Base-by-base conservation (phyloP, 305 asterid genomes). In the Plantago lanceolata region DNA sequence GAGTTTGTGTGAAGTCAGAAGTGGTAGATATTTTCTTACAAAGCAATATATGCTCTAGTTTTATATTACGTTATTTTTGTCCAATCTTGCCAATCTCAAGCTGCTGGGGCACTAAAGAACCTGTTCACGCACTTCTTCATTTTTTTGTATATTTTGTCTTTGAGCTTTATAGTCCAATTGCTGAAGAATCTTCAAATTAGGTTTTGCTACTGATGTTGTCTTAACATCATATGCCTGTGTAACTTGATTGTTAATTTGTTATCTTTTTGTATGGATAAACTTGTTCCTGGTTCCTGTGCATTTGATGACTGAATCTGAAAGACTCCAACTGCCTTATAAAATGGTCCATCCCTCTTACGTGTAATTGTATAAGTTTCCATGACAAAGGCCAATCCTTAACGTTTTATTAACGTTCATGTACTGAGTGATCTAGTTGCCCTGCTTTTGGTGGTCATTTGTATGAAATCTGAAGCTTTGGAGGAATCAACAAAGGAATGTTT, bases 401-500 rank as follows among this genome's bases (percentile, higher is more conserved):
- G 58, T 53, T 8, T 53, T 53, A 21, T 20, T 52, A 40, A 3
- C 7, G 17, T 21, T 12, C 35, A 3, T 21, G 19, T 21, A 21
- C 33, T 20, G 8, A 21, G 17, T 20, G 8, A 17, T 52, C 57
- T 52, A 53, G 18, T 26, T 28, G 31, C 31, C 57, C 57, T 51
- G 57, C n/a, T 19, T 51, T 51, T 51, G 28, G 6, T 50, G 21
- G 19, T 20, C 31, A 20, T 21, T 12, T 13, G 29, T 29, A 53
- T 16, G 19, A 21, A 21, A 29, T 35, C 13, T 20, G 29, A 26
- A 53, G 20, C 58, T 40, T 54, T 54, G 26, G 15, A 15, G 19
- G 19, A 54, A 54, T 54, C 59, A 26, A 54, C 19, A 53, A 53
- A 6, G 19, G 17, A 24, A 28, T 54, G 8, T 52, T 54, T 54